Evolutionary conservation across 495 filamentous ascomycete genomes (phyloP).

Genomic region (Talaromyces proteolyticus): DNA sequence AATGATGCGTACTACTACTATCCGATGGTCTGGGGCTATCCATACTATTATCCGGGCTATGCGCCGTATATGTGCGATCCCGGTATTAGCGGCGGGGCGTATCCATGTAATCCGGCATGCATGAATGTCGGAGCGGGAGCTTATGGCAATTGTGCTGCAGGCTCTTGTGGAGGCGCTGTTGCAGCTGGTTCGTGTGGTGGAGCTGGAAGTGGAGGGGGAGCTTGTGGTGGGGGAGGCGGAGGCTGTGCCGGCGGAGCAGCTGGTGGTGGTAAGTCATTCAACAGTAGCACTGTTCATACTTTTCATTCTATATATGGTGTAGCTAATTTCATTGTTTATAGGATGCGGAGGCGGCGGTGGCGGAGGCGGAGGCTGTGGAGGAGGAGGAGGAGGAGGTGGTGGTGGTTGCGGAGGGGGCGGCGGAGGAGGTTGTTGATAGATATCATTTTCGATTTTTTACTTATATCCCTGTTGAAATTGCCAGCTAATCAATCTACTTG

Average conservation of each 20-base stretch:
- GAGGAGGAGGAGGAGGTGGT: slow-evolving; percentile 1
- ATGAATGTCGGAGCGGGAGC: slow-evolving; percentile 31
- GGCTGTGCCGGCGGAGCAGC: slow-evolving; percentile 11
- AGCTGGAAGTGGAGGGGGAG: slow-evolving; percentile 15
- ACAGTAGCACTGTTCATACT: too few relatives aligned
- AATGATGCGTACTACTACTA: slow-evolving; percentile 18
- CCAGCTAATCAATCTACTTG: too few relatives aligned
- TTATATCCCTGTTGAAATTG: not conserved
- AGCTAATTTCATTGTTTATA: not conserved
- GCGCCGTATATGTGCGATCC: slow-evolving; percentile 46
- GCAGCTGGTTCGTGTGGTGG: slow-evolving; percentile 48
- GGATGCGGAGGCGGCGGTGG: slow-evolving; percentile 1
- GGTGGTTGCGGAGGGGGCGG: not conserved
- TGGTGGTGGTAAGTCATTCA: too few relatives aligned
- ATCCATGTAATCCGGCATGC: slow-evolving; percentile 39
- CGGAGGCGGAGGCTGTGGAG: slow-evolving; percentile 6
- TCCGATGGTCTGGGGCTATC: slow-evolving; percentile 38
- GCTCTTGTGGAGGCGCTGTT: slow-evolving; percentile 47
- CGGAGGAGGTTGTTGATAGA: not conserved
- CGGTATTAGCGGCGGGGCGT: slow-evolving; percentile 31
- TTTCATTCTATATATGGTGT: not conserved
- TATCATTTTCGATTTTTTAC: not conserved
- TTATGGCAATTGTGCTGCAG: slow-evolving; percentile 40
- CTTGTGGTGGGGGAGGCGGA: slow-evolving; percentile 13
- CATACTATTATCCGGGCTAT: slow-evolving; percentile 47